Evolutionary conservation across 2,329 filamentous ascomycete species (phyloP).

Genomic region (Aspergillus jensenii): DNA sequence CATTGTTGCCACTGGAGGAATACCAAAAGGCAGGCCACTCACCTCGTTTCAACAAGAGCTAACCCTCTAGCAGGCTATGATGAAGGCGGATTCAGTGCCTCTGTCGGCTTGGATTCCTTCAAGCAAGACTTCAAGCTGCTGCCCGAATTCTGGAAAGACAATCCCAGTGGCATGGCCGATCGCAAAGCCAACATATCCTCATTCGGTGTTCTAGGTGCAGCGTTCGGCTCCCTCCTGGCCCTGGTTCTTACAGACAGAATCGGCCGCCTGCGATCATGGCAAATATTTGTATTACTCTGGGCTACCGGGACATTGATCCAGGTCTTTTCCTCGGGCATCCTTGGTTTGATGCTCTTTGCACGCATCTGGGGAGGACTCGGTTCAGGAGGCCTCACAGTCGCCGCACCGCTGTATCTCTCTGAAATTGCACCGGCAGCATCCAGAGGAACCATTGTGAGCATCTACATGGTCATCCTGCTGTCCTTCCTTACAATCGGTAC

Average conservation of each 20-base stretch:
- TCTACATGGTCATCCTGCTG: constrained; percentile 56
- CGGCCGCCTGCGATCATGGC: constrained; percentile 53
- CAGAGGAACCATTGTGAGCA: constrained; percentile 54
- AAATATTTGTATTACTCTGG: constrained; percentile 48
- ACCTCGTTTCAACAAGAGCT: no score
- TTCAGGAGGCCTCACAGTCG: constrained; percentile 54
- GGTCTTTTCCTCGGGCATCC: constrained; percentile 53
- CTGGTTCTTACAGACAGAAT: constrained; percentile 51
- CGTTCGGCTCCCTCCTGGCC: constrained; percentile 51
- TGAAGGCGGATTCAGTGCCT: constrained; percentile 57
- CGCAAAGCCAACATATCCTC: constrained; percentile 56
- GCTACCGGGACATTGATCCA: constrained; percentile 52
- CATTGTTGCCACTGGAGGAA: constrained; percentile 51
- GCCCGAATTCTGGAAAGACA: constrained; percentile 43
- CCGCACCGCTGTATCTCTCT: constrained; percentile 54
- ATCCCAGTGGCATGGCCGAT: constrained; percentile 47
- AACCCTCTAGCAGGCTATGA: constrained; percentile 49
- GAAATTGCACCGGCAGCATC: constrained; percentile 52
- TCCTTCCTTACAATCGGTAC: constrained; percentile 35
- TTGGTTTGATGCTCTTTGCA: constrained; percentile 53
- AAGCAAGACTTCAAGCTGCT: constrained; percentile 50
- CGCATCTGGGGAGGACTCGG: constrained; percentile 56
- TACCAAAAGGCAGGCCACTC: constrained; percentile 46
- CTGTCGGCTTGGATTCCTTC: constrained; percentile 51
- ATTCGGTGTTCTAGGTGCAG: constrained; percentile 57